Base-by-base conservation (phyloP, 2,329 filamentous ascomycete species). In the Fonsecaea erecta region DNA sequence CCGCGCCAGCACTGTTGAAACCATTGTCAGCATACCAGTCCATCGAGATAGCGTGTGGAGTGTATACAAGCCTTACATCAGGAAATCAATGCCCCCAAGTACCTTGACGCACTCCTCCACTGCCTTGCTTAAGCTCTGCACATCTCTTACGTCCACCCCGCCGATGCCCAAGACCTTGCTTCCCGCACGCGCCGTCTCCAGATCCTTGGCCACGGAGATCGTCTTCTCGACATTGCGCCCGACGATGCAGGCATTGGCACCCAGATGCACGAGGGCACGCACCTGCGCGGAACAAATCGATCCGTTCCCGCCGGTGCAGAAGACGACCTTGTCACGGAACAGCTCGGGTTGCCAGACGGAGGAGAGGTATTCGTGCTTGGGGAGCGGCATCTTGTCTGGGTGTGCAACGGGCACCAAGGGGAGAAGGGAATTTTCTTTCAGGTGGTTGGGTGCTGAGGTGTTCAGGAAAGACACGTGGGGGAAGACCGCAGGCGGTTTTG, bases 221-320 rank as follows among this genome's bases (percentile, higher is more conserved):
- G 94, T 98, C 83, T 97, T 97, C 72, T 92, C 88, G 52, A 89
- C 86, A 76, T 92, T 97, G 71, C 95, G 90, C 46, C 95, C 95
- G 63, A 98, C 86, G 74, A 99, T 98, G 78, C 91, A 96, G 56
- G 95, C 95, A 73, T 98, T 90, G 52, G 93, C 94, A 60, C 95
- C 95, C 7, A 99, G 87, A 68, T 93, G 86, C 26, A 99, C 93
- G 65, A 99, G 83, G 3, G 95, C 95, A 70, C 93, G 87, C 34
- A 96, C 95, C 81, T 98, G 95, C 62, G 91, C 93, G 73, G 90
- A 95, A 82, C 95, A 97, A 74, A 99, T 98, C 28, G 90, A 90
- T 62, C 95, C 94, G 4, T 93, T 93, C 59, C 95, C 95, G 64
- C 95, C 95, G 2, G 95, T 99, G 74, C 96, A 96, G 79, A 98